Conservation (phyloP, 1,139 yeast genomes). For the Saccharomyces hybrid region DNA sequence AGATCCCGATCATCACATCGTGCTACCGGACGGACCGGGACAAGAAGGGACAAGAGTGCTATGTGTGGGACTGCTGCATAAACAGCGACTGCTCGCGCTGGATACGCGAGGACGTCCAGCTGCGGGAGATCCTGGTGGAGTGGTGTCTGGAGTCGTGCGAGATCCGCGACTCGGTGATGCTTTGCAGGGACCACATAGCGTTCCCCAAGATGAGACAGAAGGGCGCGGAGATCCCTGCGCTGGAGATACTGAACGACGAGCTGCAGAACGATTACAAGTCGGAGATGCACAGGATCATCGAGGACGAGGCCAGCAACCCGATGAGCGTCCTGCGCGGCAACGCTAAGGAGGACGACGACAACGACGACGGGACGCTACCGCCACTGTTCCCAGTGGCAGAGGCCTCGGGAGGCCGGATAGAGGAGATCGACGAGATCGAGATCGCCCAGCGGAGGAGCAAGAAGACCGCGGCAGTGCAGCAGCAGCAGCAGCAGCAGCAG, state of each 20-base stretch:
- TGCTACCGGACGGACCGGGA: slow-evolving; percentile 47
- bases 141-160: slow-evolving; percentile 62
- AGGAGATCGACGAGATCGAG: neutral
- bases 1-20: slow-evolving; percentile 70
- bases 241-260: slow-evolving; percentile 18
- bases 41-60: slow-evolving; percentile 57
- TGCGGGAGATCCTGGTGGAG: slow-evolving; percentile 34
- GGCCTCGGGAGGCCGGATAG: too few relatives aligned
- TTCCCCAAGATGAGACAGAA: slow-evolving; percentile 57
- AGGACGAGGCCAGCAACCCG: slow-evolving; percentile 15
- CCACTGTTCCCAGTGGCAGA: slow-evolving; percentile 7
- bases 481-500: neutral
- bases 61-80: slow-evolving; percentile 71
- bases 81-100: slow-evolving; percentile 54
- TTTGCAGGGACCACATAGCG: slow-evolving; percentile 35
- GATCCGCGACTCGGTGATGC: slow-evolving; percentile 38
- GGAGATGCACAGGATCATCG: slow-evolving; percentile 10
- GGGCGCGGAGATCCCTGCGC: slow-evolving; percentile 36
- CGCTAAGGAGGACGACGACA: slow-evolving; percentile 2
- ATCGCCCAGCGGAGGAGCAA: neutral
- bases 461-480: neutral
- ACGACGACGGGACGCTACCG: slow-evolving; percentile 11
- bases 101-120: slow-evolving; percentile 43
- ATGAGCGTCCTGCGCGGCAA: slow-evolving; percentile 11
- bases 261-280: slow-evolving; percentile 12